A percentile compares a stretch with the other conserved stretches of the same genome.
Evolutionary conservation across 176 grass and related monocot species (phyloP).

Genomic region (Bothriochloa decipiens): DNA sequence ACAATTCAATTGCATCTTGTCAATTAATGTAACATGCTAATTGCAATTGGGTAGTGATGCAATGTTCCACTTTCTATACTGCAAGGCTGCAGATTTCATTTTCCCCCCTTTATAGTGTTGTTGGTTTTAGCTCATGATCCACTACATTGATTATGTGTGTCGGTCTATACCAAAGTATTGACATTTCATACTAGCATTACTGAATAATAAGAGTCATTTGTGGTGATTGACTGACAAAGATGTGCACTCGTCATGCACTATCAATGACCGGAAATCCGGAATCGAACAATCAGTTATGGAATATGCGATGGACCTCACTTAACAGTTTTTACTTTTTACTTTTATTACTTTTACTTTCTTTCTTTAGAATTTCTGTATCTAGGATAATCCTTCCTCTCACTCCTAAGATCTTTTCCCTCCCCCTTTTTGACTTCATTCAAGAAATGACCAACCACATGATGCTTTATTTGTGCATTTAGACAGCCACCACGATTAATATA

Average conservation of each 20-base stretch:
- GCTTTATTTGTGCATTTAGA: neutral
- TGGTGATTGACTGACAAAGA: conserved; percentile 14
- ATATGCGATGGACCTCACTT: neutral
- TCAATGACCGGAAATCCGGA: neutral
- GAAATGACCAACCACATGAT: neutral
- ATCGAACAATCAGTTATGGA: neutral
- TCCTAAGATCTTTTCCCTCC: neutral
- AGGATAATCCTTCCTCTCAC: neutral
- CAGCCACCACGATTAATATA: neutral
- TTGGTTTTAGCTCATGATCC: conserved; percentile 37
- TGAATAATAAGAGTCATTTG: neutral
- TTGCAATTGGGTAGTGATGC: conserved; percentile 24
- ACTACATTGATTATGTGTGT: conserved; percentile 9
- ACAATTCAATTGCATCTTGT: neutral
- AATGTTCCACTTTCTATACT: conserved; percentile 29
- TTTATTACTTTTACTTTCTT: neutral
- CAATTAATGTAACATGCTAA: neutral
- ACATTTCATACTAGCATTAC: conserved; percentile 11
- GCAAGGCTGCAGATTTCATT: neutral
- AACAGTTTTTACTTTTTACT: neutral
- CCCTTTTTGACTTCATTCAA: neutral
- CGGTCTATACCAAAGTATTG: neutral
- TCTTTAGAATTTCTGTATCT: neutral
- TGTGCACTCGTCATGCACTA: neutral
- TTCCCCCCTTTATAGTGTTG: neutral